Evolutionary conservation across 2,329 filamentous ascomycete species (phyloP), one percentile per base, ranked within the genome.

Genomic region (Capronia americana): DNA sequence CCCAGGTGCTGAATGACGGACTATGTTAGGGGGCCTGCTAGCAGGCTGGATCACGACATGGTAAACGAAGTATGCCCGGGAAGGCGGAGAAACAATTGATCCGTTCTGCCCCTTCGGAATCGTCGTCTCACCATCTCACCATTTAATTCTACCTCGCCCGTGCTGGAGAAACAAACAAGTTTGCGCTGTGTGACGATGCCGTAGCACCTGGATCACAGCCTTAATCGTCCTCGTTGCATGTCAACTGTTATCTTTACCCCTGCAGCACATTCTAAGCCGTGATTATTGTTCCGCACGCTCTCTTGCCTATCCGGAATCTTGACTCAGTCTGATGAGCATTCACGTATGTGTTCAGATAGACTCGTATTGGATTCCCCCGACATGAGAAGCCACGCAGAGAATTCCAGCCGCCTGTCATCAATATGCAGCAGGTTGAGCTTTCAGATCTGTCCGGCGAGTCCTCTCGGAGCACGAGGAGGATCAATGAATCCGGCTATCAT

Each of bases 361-460:
- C 20, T 51, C 14, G 17, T 11, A 23, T 11, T 30, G 12, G 17
- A 8, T 14, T 23, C 1, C 8, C 28, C 11, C 53, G 53, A 30
- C 3, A 55, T 55, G 53, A 55, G 8, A 28, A 32, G 12, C n/a
- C 28, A 4, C 7, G 11, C 20, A 12, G 20, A 57, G 14, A 28
- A 14, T 20, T 8, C 28, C n/a, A 23, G n/a, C 28, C 7, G 28
- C 28, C 24, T 46, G 20, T 57, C 55, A 44, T 3, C 32, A n/a
- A 20, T 44, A 57, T 57, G 55, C 55, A 57, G 55, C 38, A 24
- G 23, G 34, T 57, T 57, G 55, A 57, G 26, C 55, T 57, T 20
- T 41, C 32, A 20, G 23, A 20, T 20, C 26, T 57, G 7, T n/a
- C 55, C 12, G 55, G 32, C 11, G 55, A 57, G 20, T 57, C 55